Evolutionary conservation across 371 early-diverging fungal genomes (phyloP).

Genomic region (Choanephora cucurbitarum): DNA sequence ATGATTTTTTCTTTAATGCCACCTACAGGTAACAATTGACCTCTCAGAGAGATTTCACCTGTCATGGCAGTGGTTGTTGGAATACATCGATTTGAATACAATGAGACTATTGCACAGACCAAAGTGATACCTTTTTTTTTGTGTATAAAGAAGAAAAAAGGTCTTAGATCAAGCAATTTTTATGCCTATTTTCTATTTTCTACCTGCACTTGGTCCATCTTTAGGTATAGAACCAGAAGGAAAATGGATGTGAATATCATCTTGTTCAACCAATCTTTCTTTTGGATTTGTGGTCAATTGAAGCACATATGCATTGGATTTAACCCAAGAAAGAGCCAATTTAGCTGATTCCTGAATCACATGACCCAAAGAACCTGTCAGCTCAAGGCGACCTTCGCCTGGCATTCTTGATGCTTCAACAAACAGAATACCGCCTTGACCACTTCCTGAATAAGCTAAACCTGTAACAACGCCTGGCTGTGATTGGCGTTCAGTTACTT

Average conservation of each 20-base stretch:
- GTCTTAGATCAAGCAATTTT: no score
- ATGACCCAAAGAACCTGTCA: slow-evolving; percentile 84
- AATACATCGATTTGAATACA: slow-evolving; percentile 62
- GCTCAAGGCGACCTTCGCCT: slow-evolving; percentile 66
- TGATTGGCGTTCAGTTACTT: slow-evolving; percentile 64
- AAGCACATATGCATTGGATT: slow-evolving; percentile 63
- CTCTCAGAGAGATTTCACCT: slow-evolving; percentile 83
- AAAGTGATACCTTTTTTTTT: slow-evolving; percentile 57
- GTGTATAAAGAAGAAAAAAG: slow-evolving; percentile 32
- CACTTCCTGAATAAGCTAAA: slow-evolving; percentile 77
- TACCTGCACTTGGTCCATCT: slow-evolving; percentile 75
- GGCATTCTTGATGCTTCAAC: slow-evolving; percentile 81
- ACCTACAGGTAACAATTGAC: slow-evolving; percentile 81
- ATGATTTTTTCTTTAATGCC: slow-evolving; percentile 88
- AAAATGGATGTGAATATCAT: slow-evolving; percentile 84
- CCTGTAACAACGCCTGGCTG: slow-evolving; percentile 83
- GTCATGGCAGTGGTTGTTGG: slow-evolving; percentile 73
- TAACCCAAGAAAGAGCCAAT: slow-evolving; percentile 80
- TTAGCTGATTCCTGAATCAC: slow-evolving; percentile 89
- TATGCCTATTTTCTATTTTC: no score
- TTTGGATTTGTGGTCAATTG: slow-evolving; percentile 43
- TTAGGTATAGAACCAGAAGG: slow-evolving; percentile 83
- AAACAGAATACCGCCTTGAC: slow-evolving; percentile 76
- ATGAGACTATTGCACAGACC: slow-evolving; percentile 74
- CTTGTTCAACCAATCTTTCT: slow-evolving; percentile 32